Base-by-base conservation (phyloP, 129 eudicot genomes). In the Chrysanthemum makinoi region DNA sequence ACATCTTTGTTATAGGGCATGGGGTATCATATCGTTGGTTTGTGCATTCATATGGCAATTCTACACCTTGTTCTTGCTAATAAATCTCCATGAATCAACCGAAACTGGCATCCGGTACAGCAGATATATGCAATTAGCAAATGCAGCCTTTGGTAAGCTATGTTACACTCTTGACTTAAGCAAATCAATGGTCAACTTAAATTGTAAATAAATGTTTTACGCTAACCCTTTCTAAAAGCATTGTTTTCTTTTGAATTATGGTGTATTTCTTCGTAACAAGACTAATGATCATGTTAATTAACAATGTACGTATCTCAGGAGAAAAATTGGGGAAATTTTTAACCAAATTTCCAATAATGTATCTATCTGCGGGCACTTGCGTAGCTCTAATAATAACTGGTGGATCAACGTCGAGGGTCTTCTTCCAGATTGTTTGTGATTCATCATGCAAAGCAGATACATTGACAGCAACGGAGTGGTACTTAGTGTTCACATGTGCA, bases 21-120 rank as follows among this genome's bases (percentile, higher is more conserved):
- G 87, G 95, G 90, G 89, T 24, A 67, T 82, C 54, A 80, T 88
- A 72, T 52, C 72, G 72, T 81, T 91, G 62, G 68, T 82, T n/a
- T n/a, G 84, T 47, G 86, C 84, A 20, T 91, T 91, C 58, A 78
- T 86, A 30, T 91, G 95, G 97, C 95, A 88, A 70, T 89, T 91
- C 73, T 91, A 87, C 88, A 91, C 97, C 19, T 71, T 85, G n/a
- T 91, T 83, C 82, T 76, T 91, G 49, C 60, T 83, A 62, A 91
- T 88, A 18, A 90, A 91, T 57, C 90, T 91, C 60, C 97, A 91
- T 54, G 97, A 91, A 73, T 82, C 88, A 26, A 11, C 66, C 0
- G 95, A 87, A 58, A 70, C 81, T 4, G 92, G 91, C 15, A 56
- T 86, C 10, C 86, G 95, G n/a, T 88, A 87, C 69, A 85, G 97